phyloP scores from a whole-genome alignment of 306 rosid genomes.

The Rosa lucieae region DNA sequence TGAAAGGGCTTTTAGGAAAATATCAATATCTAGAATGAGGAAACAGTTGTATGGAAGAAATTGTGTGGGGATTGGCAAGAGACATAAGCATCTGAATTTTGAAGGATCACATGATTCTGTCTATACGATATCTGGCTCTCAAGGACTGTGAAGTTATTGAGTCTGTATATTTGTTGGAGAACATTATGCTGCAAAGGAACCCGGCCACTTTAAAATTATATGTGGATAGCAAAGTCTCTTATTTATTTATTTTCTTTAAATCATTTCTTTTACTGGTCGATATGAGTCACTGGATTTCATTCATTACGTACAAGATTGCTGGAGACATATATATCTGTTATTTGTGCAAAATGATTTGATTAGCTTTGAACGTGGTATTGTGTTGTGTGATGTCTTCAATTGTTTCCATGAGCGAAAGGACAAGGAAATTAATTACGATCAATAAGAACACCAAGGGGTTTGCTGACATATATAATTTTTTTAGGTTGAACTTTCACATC shows the following conservation, averaged over 20 bases:
- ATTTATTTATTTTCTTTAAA: no score
- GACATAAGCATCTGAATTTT: neutral
- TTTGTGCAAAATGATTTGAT: no score
- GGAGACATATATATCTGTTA: neutral
- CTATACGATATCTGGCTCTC: neutral
- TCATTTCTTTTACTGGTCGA: no score
- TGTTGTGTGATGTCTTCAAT: no score
- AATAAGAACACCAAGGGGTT: no score
- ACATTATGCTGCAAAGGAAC: neutral
- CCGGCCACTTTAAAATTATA: no score
- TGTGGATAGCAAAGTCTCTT: no score
- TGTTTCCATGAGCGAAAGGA: no score
- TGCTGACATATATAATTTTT: no score
- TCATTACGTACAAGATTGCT: neutral
- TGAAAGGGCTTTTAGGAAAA: neutral
- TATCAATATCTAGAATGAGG: neutral
- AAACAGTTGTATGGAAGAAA: neutral
- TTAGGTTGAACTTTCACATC: no score
- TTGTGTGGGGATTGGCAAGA: neutral
- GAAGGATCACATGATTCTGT: constrained; percentile 27
- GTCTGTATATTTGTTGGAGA: neutral
- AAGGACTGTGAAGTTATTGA: constrained; percentile 15
- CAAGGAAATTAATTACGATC: no score
- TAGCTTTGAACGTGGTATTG: no score
- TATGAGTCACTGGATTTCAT: neutral